Percentiles rank a stretch among this genome's conserved stretches.
Conservation (phyloP, 2,329 filamentous ascomycete genomes). For the Xylaria multiplex region DNA sequence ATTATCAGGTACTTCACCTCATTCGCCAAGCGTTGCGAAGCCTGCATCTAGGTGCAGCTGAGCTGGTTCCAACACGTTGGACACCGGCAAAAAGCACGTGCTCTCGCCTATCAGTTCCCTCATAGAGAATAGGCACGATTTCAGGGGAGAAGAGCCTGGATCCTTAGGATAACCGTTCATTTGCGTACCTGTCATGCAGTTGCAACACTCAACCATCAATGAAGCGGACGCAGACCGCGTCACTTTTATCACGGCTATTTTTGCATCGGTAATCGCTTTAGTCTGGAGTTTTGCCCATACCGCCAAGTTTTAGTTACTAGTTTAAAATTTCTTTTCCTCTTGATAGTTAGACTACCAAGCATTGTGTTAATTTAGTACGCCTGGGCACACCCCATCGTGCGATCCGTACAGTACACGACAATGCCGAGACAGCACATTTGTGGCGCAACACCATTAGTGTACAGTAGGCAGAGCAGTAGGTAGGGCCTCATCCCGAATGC, state of each 20-base stretch:
- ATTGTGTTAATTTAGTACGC: conserved; percentile 16
- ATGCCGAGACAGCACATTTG: conserved; percentile 20
- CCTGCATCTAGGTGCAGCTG: conserved; percentile 28
- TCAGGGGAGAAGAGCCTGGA: background rate
- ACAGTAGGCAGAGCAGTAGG: too few relatives aligned
- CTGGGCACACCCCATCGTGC: background rate
- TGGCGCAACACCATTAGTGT: conserved; percentile 8
- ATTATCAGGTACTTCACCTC: conserved; percentile 16
- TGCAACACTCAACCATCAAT: background rate
- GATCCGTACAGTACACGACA: background rate
- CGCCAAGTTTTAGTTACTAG: conserved; percentile 19
- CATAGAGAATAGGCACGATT: conserved; percentile 1
- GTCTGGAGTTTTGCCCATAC: background rate
- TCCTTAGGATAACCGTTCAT: too few relatives aligned
- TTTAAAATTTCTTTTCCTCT: conserved; percentile 13
- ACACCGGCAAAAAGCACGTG: conserved; percentile 23
- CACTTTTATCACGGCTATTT: conserved; percentile 11
- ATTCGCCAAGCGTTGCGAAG: conserved; percentile 33
- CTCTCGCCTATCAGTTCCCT: conserved; percentile 15
- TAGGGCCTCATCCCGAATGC: background rate
- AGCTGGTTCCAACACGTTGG: conserved; percentile 27
- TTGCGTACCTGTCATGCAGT: background rate
- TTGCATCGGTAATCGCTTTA: background rate
- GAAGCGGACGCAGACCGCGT: background rate
- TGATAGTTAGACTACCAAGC: conserved; percentile 13